Conservation (phyloP, 1,284 basidiomycete genomes). For the Sutorius eximius region DNA sequence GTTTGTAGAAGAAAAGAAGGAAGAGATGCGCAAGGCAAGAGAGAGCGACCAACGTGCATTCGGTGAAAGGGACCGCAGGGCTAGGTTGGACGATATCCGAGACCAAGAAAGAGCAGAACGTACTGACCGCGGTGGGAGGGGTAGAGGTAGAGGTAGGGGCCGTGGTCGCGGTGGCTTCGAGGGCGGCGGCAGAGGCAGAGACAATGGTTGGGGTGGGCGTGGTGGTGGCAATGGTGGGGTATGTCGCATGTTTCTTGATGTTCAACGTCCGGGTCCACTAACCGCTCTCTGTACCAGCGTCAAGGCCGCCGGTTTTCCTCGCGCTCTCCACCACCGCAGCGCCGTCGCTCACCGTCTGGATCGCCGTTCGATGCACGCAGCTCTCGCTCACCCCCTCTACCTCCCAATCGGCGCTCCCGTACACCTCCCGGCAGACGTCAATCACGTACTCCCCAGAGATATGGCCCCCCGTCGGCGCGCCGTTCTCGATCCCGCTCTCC, state of each 20-base stretch:
- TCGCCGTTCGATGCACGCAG: conserved; percentile 38
- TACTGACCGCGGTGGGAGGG: conserved; percentile 49
- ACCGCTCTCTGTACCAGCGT: conserved; percentile 33
- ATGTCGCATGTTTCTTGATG: conserved; percentile 19
- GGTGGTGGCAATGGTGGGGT: conserved; percentile 44
- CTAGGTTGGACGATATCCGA: conserved; percentile 66
- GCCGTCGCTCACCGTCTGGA: conserved; percentile 35
- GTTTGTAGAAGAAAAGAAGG: conserved; percentile 95
- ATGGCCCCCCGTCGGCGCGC: conserved; percentile 20
- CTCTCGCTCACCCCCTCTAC: conserved; percentile 45
- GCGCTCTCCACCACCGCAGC: conserved; percentile 38
- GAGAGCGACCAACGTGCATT: conserved; percentile 70
- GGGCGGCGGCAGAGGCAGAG: conserved; percentile 41
- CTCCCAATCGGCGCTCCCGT: conserved; percentile 36
- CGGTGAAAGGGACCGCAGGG: conserved; percentile 68
- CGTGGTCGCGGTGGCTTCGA: conserved; percentile 45
- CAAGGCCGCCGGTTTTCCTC: conserved; percentile 39
- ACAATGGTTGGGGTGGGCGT: conserved; percentile 38
- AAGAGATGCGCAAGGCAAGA: conserved; percentile 80
- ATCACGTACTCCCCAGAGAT: conserved; percentile 38
- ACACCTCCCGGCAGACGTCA: conserved; percentile 32
- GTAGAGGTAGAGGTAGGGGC: conserved; percentile 47
- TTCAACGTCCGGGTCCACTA: conserved; percentile 5
- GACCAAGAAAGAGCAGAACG: conserved; percentile 53
- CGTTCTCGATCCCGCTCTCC: conserved; percentile 36